phyloP scores from a whole-genome alignment of 139 green algal species.

The Volvox africanus region DNA sequence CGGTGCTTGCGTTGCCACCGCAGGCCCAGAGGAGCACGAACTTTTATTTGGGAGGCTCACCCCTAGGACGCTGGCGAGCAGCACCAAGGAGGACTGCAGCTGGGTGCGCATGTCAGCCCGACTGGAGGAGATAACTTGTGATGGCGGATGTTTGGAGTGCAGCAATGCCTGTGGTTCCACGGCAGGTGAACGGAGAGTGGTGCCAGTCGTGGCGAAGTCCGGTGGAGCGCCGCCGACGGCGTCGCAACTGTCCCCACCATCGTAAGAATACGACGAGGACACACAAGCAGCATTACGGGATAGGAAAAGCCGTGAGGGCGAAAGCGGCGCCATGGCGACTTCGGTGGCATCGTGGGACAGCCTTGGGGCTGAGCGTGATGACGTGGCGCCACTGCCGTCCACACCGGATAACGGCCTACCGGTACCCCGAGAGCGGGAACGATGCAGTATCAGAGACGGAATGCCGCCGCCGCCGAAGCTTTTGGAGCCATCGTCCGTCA shows the following conservation, averaged over 20 bases:
- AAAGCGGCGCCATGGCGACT: background rate
- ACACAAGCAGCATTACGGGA: no score
- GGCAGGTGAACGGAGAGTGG: background rate
- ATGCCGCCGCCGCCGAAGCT: conserved; percentile 12
- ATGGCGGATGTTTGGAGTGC: background rate
- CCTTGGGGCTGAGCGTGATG: no score
- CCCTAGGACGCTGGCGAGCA: background rate
- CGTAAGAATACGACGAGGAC: no score
- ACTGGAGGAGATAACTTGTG: background rate
- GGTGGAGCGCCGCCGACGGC: no score
- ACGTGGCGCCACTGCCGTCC: background rate
- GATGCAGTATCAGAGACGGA: conserved; percentile 2
- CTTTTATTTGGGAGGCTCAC: background rate
- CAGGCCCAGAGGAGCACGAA: background rate
- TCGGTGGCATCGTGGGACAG: background rate
- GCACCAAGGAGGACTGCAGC: background rate
- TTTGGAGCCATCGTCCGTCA: background rate
- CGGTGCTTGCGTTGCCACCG: background rate
- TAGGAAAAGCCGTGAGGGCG: no score
- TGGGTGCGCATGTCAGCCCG: background rate
- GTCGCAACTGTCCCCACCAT: no score
- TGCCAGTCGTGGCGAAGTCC: no score
- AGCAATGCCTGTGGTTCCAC: background rate
- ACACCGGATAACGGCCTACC: background rate
- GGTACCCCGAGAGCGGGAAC: background rate